Evolutionary conservation across 2,329 filamentous ascomycete genomes (phyloP).

Genomic region (Boeremia exigua): DNA sequence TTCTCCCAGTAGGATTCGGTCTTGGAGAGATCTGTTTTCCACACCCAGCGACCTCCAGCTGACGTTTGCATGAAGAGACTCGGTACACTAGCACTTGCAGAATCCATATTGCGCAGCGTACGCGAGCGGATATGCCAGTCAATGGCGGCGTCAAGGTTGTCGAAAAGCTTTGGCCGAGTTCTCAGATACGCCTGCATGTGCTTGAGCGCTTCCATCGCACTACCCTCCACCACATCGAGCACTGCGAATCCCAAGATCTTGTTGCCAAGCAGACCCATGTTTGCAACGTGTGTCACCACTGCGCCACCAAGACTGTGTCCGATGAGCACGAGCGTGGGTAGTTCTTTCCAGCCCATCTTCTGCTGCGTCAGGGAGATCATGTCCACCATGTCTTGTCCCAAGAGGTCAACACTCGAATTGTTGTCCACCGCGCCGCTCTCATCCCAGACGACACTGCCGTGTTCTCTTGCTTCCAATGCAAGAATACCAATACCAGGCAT

Average conservation of each 20-base stretch:
- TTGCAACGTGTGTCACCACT: conserved; percentile 84
- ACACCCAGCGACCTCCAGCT: conserved; percentile 66
- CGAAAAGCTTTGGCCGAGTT: conserved; percentile 78
- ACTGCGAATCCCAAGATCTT: conserved; percentile 85
- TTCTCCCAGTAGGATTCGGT: conserved; percentile 93
- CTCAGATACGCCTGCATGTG: conserved; percentile 93
- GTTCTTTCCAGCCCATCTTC: conserved; percentile 72
- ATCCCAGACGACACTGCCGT: conserved; percentile 70
- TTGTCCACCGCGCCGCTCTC: conserved; percentile 49
- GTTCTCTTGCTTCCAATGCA: conserved; percentile 83
- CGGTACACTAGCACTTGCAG: conserved; percentile 88
- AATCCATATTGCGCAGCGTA: conserved; percentile 81
- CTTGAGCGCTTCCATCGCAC: conserved; percentile 90
- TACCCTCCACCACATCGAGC: conserved; percentile 92
- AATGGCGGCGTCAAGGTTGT: conserved; percentile 78
- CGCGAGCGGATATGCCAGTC: conserved; percentile 93
- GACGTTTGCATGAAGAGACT: conserved; percentile 66
- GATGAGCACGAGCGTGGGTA: conserved; percentile 81
- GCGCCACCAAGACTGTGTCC: conserved; percentile 94
- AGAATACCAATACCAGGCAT: conserved; percentile 83
- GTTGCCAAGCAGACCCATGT: conserved; percentile 67
- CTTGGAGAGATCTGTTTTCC: conserved; percentile 81
- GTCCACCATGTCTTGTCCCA: conserved; percentile 74
- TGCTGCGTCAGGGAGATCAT: conserved; percentile 71
- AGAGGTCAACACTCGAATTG: conserved; percentile 74